phyloP scores from a whole-genome alignment of 257 asterid genomes.

The Cynanchum wilfordii region DNA sequence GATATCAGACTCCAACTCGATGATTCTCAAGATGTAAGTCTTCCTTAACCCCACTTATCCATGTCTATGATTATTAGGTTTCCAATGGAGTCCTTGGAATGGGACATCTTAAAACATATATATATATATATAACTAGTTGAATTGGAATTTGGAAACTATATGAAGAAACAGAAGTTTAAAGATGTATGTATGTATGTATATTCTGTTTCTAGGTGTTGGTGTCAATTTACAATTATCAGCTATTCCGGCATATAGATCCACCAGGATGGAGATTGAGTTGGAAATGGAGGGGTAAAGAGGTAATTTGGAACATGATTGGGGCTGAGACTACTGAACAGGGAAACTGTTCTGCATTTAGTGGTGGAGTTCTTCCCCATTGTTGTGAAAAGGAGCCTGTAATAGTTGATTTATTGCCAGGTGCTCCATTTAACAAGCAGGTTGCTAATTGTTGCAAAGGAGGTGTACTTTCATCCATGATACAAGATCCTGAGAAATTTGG shows the following conservation, averaged over 20 bases:
- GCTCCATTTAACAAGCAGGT: slow-evolving; percentile 44
- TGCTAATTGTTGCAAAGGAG: slow-evolving; percentile 65
- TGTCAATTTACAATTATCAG: slow-evolving; percentile 60
- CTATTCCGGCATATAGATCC: slow-evolving; percentile 61
- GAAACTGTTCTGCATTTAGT: slow-evolving; percentile 58
- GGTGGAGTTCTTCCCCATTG: slow-evolving; percentile 52
- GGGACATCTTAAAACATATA: background rate
- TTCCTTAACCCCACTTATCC: background rate
- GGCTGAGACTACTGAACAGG: slow-evolving; percentile 73
- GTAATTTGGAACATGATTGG: slow-evolving; percentile 63
- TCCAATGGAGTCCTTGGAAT: background rate
- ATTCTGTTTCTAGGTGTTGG: slow-evolving; percentile 31
- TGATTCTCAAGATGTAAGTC: slow-evolving; percentile 44
- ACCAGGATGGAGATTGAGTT: slow-evolving; percentile 75
- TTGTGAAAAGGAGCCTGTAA: slow-evolving; percentile 56
- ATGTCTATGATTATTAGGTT: background rate
- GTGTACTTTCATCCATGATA: slow-evolving; percentile 58
- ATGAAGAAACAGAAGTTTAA: background rate
- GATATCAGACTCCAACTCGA: slow-evolving; percentile 44
- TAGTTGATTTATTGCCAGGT: slow-evolving; percentile 70
- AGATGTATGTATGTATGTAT: background rate
- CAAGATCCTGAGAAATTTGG: slow-evolving; percentile 39
- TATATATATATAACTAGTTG: background rate
- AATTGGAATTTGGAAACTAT: background rate
- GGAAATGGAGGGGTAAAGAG: slow-evolving; percentile 57